Evolutionary conservation across 345 rosid species (phyloP).

Genomic region (Salix dunnii): DNA sequence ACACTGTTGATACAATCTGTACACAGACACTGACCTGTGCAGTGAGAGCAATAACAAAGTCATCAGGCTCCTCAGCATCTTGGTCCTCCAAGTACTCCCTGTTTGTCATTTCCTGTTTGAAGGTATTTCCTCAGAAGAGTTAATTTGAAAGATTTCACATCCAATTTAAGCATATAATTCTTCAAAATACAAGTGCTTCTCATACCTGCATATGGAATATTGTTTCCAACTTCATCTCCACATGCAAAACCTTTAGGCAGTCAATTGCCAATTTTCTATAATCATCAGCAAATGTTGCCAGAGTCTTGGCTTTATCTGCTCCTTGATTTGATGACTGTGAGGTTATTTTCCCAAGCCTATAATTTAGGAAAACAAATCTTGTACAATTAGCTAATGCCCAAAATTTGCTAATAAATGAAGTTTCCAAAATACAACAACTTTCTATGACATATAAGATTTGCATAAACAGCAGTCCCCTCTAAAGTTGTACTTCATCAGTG

Average conservation of each 20-base stretch:
- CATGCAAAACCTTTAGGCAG: conserved; percentile 93
- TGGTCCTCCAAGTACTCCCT: conserved; percentile 91
- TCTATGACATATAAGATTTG: not conserved
- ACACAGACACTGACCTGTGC: conserved; percentile 54
- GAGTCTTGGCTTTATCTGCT: conserved; percentile 53
- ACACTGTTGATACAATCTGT: not conserved
- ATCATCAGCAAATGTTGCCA: conserved; percentile 79
- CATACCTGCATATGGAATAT: conserved; percentile 89
- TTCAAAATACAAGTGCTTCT: conserved; percentile 9
- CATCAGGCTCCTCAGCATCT: conserved; percentile 98
- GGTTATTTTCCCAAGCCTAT: conserved; percentile 71
- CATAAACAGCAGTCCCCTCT: not conserved
- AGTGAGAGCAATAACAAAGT: conserved; percentile 82
- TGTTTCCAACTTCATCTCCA: conserved; percentile 97
- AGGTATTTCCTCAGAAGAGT: conserved; percentile 13
- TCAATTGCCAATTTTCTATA: conserved; percentile 93
- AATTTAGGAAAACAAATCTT: conserved; percentile 11
- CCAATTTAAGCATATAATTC: not conserved
- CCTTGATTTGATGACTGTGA: conserved; percentile 48
- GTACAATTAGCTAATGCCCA: conserved; percentile 11
- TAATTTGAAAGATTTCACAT: not conserved
- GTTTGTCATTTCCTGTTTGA: conserved; percentile 72
- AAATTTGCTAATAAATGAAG: conserved; percentile 1
- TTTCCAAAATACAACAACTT: conserved; percentile 9
- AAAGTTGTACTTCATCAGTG: not conserved